A percentile compares a stretch with the other conserved stretches of the same genome.
Evolutionary conservation across 345 rosid species (phyloP).

Genomic region (Chamaenerion angustifolium): DNA sequence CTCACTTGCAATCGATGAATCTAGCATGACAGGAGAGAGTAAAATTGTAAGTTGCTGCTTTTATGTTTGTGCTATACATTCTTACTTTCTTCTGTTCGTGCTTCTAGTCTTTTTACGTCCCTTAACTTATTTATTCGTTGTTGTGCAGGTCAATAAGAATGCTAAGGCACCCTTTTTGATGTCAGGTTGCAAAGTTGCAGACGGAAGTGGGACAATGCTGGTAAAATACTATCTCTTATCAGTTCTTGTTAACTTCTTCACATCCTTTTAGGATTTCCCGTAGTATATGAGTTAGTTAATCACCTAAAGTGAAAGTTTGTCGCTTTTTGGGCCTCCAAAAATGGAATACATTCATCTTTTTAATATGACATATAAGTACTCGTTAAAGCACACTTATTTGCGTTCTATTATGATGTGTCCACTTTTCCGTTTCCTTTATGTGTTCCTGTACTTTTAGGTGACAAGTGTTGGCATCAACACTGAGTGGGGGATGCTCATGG

Average conservation of each 20-base stretch:
- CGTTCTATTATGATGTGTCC: too few species aligned
- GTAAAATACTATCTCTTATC: constrained; percentile 18
- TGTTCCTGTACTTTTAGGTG: constrained; percentile 29
- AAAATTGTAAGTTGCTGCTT: constrained; percentile 39
- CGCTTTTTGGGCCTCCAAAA: too few species aligned
- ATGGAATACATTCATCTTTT: too few species aligned
- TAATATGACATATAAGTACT: too few species aligned
- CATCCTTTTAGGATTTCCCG: too few species aligned
- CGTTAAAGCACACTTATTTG: too few species aligned
- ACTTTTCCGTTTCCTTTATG: neutral
- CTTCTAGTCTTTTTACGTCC: constrained; percentile 3
- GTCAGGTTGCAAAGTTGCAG: constrained; percentile 99
- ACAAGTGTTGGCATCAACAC: constrained; percentile 90
- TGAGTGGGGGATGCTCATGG: constrained; percentile 98
- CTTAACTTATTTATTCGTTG: constrained; percentile 4
- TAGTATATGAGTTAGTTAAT: too few species aligned
- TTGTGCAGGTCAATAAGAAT: constrained; percentile 68
- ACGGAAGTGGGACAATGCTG: constrained; percentile 91
- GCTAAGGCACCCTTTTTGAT: constrained; percentile 65
- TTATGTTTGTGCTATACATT: neutral
- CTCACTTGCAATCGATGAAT: constrained; percentile 86
- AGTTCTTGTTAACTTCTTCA: too few species aligned
- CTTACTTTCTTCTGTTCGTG: neutral
- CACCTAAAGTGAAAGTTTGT: too few species aligned
- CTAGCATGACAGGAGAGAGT: constrained; percentile 99